Conservation (phyloP, 2,329 filamentous ascomycete genomes). For the Neofusicoccum umdonicola region DNA sequence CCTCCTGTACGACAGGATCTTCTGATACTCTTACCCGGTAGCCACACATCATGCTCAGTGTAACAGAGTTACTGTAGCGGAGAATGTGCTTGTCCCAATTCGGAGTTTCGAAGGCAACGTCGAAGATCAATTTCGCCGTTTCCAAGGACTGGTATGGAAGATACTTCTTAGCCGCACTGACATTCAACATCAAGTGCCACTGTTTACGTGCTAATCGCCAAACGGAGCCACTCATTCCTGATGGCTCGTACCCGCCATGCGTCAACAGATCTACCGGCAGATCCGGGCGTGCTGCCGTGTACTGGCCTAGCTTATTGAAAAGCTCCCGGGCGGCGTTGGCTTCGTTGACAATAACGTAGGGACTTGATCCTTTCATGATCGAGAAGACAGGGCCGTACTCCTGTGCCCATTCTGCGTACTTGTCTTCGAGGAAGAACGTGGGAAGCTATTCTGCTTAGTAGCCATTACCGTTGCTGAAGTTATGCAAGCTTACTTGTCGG, state of each 20-base stretch:
- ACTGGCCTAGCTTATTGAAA: not conserved
- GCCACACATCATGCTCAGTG: not conserved
- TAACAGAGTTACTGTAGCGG: not conserved
- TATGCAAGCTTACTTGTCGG: not conserved
- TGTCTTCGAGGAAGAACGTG: slow-evolving; percentile 33
- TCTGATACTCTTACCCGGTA: not conserved
- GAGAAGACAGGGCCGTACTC: slow-evolving; percentile 54
- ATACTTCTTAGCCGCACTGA: slow-evolving; percentile 9
- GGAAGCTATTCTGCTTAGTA: not conserved
- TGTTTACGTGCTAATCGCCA: slow-evolving; percentile 9
- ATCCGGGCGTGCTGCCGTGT: not conserved
- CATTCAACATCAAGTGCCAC: slow-evolving; percentile 5
- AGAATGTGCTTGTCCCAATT: not conserved
- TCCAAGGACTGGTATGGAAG: slow-evolving; percentile 15
- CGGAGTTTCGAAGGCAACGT: not conserved
- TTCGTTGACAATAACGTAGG: not conserved
- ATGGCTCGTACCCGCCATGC: not conserved
- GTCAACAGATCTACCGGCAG: not conserved
- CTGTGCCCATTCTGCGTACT: slow-evolving; percentile 53
- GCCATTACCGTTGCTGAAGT: not conserved
- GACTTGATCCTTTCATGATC: slow-evolving; percentile 46
- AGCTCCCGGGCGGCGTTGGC: not conserved
- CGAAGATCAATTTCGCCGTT: not conserved
- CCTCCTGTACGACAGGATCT: not conserved
- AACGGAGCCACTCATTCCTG: not conserved